Conservation (phyloP, 768 basidiomycete species). For the Agrocybe chaxingu region DNA sequence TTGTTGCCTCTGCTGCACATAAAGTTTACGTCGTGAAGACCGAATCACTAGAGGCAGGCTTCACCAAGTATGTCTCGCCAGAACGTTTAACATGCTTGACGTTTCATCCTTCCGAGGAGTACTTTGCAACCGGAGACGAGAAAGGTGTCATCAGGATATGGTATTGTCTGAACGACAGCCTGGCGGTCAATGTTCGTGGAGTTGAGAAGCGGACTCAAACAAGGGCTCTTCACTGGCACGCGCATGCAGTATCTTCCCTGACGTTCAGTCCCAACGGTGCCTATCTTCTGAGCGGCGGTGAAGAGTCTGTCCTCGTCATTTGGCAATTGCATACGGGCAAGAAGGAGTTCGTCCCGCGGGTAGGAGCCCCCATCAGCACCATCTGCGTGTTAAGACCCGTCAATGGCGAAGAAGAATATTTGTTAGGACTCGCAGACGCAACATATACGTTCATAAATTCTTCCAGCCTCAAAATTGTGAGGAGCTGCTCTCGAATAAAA, state of each 20-base stretch:
- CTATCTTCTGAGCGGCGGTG: constrained; percentile 90
- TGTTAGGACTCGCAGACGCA: constrained; percentile 80
- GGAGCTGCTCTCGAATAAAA: constrained; percentile 75
- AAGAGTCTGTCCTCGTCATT: constrained; percentile 93
- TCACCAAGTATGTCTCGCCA: constrained; percentile 80
- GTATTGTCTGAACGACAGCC: constrained; percentile 80
- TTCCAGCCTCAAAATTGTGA: constrained; percentile 65
- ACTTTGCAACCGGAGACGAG: constrained; percentile 92
- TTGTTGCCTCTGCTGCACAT: constrained; percentile 71
- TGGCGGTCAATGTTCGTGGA: constrained; percentile 47
- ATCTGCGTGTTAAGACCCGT: constrained; percentile 54
- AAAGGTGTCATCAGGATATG: constrained; percentile 85
- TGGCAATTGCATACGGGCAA: constrained; percentile 92
- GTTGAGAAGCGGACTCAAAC: constrained; percentile 83
- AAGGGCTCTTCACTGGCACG: constrained; percentile 92
- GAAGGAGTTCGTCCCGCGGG: constrained; percentile 88
- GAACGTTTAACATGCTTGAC: constrained; percentile 81
- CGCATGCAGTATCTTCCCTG: constrained; percentile 86
- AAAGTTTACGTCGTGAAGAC: constrained; percentile 74
- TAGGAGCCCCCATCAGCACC: constrained; percentile 82
- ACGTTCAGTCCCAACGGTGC: constrained; percentile 89
- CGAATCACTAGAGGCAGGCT: constrained; percentile 56
- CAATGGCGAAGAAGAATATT: constrained; percentile 77
- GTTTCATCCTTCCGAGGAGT: constrained; percentile 87
- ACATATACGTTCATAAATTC: constrained; percentile 74